These are phyloP conservation scores for Chloris gayana DNA, from an alignment of 176 grass and related monocot species.

Conservation along the genomic window DNA sequence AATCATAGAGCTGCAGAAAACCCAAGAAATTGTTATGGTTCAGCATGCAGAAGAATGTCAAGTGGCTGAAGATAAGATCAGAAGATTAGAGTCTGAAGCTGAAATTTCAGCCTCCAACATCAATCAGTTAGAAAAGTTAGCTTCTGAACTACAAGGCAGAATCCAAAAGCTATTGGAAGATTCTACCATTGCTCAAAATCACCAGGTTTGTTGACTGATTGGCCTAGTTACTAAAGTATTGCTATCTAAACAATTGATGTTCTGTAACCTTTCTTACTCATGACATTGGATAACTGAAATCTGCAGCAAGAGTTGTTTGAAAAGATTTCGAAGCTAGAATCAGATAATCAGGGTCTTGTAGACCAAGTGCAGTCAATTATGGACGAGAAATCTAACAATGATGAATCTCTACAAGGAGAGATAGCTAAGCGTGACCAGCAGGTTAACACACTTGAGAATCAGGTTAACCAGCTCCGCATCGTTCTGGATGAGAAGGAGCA, in stretches of 20 bases:
- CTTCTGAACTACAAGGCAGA: constrained; percentile 69
- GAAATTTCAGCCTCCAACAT: constrained; percentile 65
- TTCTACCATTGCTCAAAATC: constrained; percentile 62
- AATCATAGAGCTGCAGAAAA: constrained; percentile 81
- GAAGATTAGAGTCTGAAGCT: constrained; percentile 70
- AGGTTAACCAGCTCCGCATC: constrained; percentile 57
- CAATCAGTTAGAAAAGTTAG: constrained; percentile 55
- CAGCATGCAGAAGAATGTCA: constrained; percentile 91
- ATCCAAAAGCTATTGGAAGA: constrained; percentile 64
- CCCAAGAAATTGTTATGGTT: constrained; percentile 84
- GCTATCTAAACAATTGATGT: constrained; percentile 1
- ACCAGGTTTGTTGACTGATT: too few species aligned
- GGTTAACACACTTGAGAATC: constrained; percentile 66
- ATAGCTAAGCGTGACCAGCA: constrained; percentile 67
- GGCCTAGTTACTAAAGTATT: not conserved
- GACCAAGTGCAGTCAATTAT: constrained; percentile 54
- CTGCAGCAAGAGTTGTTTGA: constrained; percentile 73
- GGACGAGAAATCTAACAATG: constrained; percentile 67
- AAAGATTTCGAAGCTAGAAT: constrained; percentile 76
- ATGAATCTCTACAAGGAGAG: constrained; percentile 66
- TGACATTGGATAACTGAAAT: constrained; percentile 19
- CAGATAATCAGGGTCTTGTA: constrained; percentile 68
- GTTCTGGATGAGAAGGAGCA: constrained; percentile 83
- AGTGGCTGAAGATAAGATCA: constrained; percentile 75
- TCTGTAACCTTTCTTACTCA: constrained; percentile 30